These are phyloP conservation scores for Alternaria panax DNA, from an alignment of 2,329 filamentous ascomycete genomes.

Conservation along the genomic window DNA sequence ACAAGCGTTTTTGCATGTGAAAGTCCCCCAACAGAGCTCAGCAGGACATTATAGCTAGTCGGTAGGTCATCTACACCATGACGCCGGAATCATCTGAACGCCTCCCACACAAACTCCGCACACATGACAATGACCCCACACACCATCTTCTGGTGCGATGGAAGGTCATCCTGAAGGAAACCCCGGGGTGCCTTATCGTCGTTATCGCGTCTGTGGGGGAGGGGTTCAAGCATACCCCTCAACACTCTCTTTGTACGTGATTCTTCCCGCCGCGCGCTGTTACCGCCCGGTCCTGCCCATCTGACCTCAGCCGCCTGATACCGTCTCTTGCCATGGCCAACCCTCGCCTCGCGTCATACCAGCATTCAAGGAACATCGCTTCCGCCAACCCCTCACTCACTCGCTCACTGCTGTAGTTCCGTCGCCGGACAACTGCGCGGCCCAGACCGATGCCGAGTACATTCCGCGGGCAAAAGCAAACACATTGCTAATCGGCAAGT, in stretches of 20 bases:
- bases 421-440: constrained; percentile 14
- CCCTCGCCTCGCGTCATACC: background rate
- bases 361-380: constrained; percentile 11
- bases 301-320: constrained; percentile 28
- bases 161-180: constrained; percentile 26
- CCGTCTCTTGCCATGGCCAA: constrained; percentile 15
- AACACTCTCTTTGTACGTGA: constrained; percentile 7
- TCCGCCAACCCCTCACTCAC: constrained; percentile 28
- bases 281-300: constrained; percentile 9
- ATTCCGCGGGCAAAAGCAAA: constrained; percentile 1
- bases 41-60: constrained; percentile 31
- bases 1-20: constrained; percentile 44
- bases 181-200: constrained; percentile 27
- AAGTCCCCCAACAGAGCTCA: constrained; percentile 31
- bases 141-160: constrained; percentile 34
- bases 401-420: constrained; percentile 17
- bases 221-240: constrained; percentile 19
- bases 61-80: constrained; percentile 24
- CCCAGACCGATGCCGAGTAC: constrained; percentile 17
- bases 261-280: background rate
- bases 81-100: background rate
- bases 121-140: constrained; percentile 27
- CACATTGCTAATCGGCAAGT: constrained; percentile 8
- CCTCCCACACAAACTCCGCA: constrained; percentile 2
- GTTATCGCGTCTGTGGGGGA: constrained; percentile 35